Evolutionary conservation across 129 eudicot species (phyloP), one percentile per base, ranked within the genome.

Genomic region (Arctium lappa): DNA sequence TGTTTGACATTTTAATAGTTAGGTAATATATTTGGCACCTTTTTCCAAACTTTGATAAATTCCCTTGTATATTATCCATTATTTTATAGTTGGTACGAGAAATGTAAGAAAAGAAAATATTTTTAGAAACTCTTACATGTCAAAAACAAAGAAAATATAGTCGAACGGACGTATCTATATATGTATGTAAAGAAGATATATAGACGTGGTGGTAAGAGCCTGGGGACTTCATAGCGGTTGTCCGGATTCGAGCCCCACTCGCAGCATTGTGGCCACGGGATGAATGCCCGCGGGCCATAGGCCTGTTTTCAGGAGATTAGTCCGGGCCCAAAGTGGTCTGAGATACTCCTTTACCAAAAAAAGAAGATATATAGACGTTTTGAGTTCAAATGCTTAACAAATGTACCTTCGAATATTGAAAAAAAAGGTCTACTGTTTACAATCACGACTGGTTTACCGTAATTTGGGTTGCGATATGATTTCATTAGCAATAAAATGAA

Each of bases 391-490:
- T 56, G n/a, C 68, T 60, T 9, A 3, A 66, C 13, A 66, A 66
- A 27, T 3, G 12, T 29, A 66, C 15, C 0, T 1, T 13, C 76
- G 18, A 36, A 18, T 73, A 38, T 0, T n/a, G 3, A 1, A 15
- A 1, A 1, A 73, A n/a, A 73, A 39, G 48, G 31, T 11, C 44
- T 74, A 29, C 22, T 22, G 44, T 74, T 74, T 3, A 2, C 34
- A 9, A 80, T 16, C 13, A 62, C 31, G 33, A 30, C 27, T 0
- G 1, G 56, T 39, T 71, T 79, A 44, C 83, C 83, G 83, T 46
- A 40, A 73, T 72, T 84, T 73, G 87, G 44, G 87, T 84, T 16
- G 62, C 44, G 83, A 27, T 56, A 77, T 84, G 79, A 84, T 78
- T 84, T 79, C 4, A 53, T 44, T 72, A n/a, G 79, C 22, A 84